These are phyloP conservation scores for Suillus bovinus DNA, from an alignment of 768 basidiomycete genomes.

Conservation along the genomic window DNA sequence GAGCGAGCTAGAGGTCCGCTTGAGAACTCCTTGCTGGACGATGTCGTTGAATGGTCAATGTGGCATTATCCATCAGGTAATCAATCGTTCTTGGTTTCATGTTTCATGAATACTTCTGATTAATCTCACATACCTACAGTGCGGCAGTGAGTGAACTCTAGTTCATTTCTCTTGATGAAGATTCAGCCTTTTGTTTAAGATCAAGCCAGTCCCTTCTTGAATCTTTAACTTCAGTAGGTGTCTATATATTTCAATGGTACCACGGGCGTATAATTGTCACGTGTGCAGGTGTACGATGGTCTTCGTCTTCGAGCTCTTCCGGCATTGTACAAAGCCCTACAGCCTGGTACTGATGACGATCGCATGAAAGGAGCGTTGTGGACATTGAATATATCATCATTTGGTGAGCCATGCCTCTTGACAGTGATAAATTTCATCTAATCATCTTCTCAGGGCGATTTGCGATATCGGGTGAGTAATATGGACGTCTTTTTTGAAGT, in stretches of 20 bases:
- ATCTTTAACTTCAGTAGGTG: slow-evolving; percentile 22
- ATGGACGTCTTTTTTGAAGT: slow-evolving; percentile 4
- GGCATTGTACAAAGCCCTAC: slow-evolving; percentile 53
- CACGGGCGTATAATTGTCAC: neutral
- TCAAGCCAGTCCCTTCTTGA: slow-evolving; percentile 41
- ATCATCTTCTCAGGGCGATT: slow-evolving; percentile 37
- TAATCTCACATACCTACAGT: slow-evolving; percentile 18
- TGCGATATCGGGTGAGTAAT: slow-evolving; percentile 38
- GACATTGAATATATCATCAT: slow-evolving; percentile 64
- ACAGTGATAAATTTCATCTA: slow-evolving; percentile 3
- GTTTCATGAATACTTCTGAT: slow-evolving; percentile 4
- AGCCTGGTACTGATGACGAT: slow-evolving; percentile 77
- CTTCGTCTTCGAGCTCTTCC: slow-evolving; percentile 65
- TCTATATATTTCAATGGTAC: neutral
- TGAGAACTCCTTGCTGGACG: slow-evolving; percentile 67
- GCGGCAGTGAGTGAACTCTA: slow-evolving; percentile 25
- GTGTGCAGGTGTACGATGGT: slow-evolving; percentile 62
- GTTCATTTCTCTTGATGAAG: neutral
- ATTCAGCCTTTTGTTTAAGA: slow-evolving; percentile 20
- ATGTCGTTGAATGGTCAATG: slow-evolving; percentile 72
- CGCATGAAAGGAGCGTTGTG: slow-evolving; percentile 92
- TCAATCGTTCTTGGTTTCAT: slow-evolving; percentile 8
- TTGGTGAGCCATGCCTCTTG: slow-evolving; percentile 42
- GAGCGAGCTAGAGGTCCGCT: slow-evolving; percentile 60
- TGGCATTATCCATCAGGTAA: slow-evolving; percentile 67